Evolutionary conservation across 257 asterid genomes (phyloP).

Genomic region (Ilex asprella): DNA sequence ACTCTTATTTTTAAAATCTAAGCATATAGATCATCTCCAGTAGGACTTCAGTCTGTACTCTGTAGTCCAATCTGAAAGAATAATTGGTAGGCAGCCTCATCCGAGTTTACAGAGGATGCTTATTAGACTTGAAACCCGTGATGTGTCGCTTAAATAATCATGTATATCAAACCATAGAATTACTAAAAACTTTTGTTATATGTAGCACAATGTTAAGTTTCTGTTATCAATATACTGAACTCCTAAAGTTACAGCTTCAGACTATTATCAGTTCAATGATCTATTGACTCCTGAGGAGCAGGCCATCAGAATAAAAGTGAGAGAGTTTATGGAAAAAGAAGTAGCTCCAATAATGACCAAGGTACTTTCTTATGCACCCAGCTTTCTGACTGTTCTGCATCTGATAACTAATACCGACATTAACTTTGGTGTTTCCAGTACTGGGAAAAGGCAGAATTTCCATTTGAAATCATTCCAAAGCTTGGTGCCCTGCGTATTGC

Average conservation of each 20-base stretch:
- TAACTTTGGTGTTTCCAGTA: constrained; percentile 41
- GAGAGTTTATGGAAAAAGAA: constrained; percentile 87
- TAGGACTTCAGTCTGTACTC: too few relatives aligned
- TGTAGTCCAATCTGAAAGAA: too few relatives aligned
- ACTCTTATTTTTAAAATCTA: too few relatives aligned
- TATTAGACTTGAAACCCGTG: too few relatives aligned
- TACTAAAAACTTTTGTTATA: too few relatives aligned
- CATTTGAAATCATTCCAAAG: constrained; percentile 85
- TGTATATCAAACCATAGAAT: too few relatives aligned
- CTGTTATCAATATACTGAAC: not conserved
- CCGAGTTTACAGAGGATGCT: too few relatives aligned
- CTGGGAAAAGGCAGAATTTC: constrained; percentile 99
- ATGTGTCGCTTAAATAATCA: too few relatives aligned
- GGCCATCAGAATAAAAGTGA: constrained; percentile 53
- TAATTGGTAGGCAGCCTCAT: too few relatives aligned
- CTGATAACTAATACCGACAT: not conserved
- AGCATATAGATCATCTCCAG: too few relatives aligned
- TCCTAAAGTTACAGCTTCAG: constrained; percentile 54
- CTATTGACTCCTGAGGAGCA: constrained; percentile 68
- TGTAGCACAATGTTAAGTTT: not conserved
- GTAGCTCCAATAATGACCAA: constrained; percentile 92
- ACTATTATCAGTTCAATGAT: constrained; percentile 88
- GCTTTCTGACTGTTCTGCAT: too few relatives aligned
- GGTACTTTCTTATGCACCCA: constrained; percentile 26
- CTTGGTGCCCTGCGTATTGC: constrained; percentile 66